A percentile compares a stretch with the other conserved stretches of the same genome.
phyloP scores from a whole-genome alignment of 768 basidiomycete species.

The Ramaria sp. region DNA sequence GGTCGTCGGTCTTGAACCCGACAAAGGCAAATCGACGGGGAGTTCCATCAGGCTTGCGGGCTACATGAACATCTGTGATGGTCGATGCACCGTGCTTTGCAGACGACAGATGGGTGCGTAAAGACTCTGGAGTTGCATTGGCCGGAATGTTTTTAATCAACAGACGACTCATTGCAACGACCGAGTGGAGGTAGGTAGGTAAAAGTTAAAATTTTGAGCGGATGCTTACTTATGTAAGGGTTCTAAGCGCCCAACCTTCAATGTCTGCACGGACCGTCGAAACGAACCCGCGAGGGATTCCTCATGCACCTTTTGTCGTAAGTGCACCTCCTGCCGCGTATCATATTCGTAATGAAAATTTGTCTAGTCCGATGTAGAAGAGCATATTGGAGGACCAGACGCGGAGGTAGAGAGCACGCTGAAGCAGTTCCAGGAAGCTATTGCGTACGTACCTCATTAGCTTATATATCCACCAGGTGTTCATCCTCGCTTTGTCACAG shows the following conservation, averaged over 20 bases:
- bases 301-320: conserved; percentile 91
- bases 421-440: conserved; percentile 79
- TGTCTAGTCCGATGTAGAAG: conserved; percentile 71
- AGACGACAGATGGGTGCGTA: conserved; percentile 55
- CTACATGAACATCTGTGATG: conserved; percentile 81
- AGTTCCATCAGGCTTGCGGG: conserved; percentile 65
- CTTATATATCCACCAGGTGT: conserved; percentile 4
- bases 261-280: conserved; percentile 21
- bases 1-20: conserved; percentile 71
- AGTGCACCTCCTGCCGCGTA: conserved; percentile 21
- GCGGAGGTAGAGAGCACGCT: conserved; percentile 70
- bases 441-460: conserved; percentile 57
- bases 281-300: conserved; percentile 87
- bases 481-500: conserved; percentile 35
- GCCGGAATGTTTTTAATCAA: conserved; percentile 75
- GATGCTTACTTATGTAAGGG: not conserved
- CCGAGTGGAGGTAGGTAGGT: not conserved
- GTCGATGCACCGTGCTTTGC: conserved; percentile 46
- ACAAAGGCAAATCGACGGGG: conserved; percentile 87
- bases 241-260: not conserved
- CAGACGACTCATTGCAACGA: conserved; percentile 58
- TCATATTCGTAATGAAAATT: no score
- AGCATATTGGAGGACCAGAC: conserved; percentile 72
- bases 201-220: not conserved
- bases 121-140: conserved; percentile 51